phyloP scores from a whole-genome alignment of 805 yeast species.

The Saccharomycopsis fibuligera region DNA sequence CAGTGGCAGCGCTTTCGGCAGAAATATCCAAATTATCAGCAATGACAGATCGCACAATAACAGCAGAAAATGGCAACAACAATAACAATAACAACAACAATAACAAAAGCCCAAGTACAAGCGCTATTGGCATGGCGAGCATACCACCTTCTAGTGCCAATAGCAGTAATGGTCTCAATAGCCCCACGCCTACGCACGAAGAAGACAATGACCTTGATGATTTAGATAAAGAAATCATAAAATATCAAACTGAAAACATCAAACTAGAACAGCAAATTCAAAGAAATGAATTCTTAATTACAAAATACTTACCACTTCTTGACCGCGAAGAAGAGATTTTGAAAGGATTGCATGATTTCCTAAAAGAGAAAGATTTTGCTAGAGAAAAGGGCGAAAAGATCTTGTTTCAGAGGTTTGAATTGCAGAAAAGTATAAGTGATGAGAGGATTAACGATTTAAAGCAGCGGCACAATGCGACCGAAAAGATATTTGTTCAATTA shows the following conservation, averaged over 20 bases:
- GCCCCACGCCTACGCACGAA: background rate
- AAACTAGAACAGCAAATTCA: constrained; percentile 18
- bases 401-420: constrained; percentile 3
- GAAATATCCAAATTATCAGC: background rate
- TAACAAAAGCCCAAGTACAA: too few relatives aligned
- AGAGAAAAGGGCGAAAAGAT: constrained; percentile 17
- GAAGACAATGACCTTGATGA: constrained; percentile 8
- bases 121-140: too few relatives aligned
- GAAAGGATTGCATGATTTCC: constrained; percentile 20
- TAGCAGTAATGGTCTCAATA: background rate
- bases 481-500: constrained; percentile 5
- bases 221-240: constrained; percentile 12
- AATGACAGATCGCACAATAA: too few relatives aligned
- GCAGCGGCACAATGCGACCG: constrained; percentile 4
- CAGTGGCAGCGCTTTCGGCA: background rate
- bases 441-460: constrained; percentile 8
- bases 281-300: constrained; percentile 15
- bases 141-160: too few relatives aligned
- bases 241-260: constrained; percentile 15
- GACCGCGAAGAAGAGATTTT: constrained; percentile 21
- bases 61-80: too few relatives aligned
- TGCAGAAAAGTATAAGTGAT: constrained; percentile 1
- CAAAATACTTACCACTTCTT: constrained; percentile 17
- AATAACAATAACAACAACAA: too few relatives aligned
- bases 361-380: constrained; percentile 13